Percentiles rank a stretch among this genome's conserved stretches.
phyloP scores from a whole-genome alignment of 805 yeast genomes.

The Starmerella cellae region DNA sequence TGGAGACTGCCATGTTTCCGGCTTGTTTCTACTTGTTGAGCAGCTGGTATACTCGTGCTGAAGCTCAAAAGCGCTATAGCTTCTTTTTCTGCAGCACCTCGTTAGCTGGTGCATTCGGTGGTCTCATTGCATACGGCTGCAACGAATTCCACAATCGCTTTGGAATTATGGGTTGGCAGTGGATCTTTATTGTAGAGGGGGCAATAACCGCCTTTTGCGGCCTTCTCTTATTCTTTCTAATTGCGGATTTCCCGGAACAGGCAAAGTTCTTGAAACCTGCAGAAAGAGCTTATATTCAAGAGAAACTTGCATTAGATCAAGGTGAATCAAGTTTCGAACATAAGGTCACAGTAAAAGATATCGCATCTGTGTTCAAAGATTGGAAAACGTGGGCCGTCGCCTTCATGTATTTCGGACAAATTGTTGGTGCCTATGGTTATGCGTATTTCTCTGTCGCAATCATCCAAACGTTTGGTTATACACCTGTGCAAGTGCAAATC shows the following conservation, averaged over 20 bases:
- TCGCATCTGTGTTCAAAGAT: constrained; percentile 42
- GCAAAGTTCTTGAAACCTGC: constrained; percentile 39
- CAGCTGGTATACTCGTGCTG: constrained; percentile 49
- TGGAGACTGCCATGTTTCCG: constrained; percentile 64
- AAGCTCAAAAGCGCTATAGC: constrained; percentile 56
- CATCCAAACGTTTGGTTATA: constrained; percentile 46
- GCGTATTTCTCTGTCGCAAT: constrained; percentile 63
- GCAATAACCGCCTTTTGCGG: constrained; percentile 29
- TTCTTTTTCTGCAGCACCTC: constrained; percentile 59
- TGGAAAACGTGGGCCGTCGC: constrained; percentile 46
- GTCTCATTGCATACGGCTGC: constrained; percentile 56
- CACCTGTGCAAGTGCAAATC: constrained; percentile 61
- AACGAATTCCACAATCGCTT: constrained; percentile 38
- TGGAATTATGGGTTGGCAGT: constrained; percentile 38
- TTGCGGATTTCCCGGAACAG: constrained; percentile 64
- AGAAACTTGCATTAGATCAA: constrained; percentile 44
- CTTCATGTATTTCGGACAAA: constrained; percentile 47
- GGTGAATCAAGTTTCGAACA: constrained; percentile 39
- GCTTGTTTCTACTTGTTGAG: constrained; percentile 59
- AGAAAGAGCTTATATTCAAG: constrained; percentile 44
- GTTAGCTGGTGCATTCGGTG: constrained; percentile 68
- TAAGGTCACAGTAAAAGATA: constrained; percentile 36
- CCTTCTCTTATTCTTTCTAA: constrained; percentile 32
- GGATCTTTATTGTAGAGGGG: constrained; percentile 44
- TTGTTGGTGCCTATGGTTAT: constrained; percentile 63